Evolutionary conservation across 257 asterid genomes (phyloP), one percentile per base, ranked within the genome.

Genomic region (Handroanthus guayacan): DNA sequence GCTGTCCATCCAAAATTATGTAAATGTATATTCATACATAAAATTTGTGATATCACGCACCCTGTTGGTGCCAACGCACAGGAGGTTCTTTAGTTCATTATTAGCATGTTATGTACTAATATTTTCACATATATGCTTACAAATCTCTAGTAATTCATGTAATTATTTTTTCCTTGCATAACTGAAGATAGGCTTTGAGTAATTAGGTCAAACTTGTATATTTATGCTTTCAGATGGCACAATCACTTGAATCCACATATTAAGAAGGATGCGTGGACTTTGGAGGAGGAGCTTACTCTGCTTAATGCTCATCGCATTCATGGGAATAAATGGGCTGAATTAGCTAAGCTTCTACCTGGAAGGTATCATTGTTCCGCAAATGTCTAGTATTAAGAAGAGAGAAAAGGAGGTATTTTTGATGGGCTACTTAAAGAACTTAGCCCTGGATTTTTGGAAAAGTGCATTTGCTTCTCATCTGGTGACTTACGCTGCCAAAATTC

Each of bases 311-410:
- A 95, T 79, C 85, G 91, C 43, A 58, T 84, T 47, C 84, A 93
- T 83, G 98, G 99, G 80, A 95, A 95, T 78, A 95, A 95, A 85
- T 95, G 99, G 99, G 98, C 99, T 81, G 99, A 95, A 86, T 85
- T 95, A 71, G 99, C 99, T 56, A 95, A 88, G 89, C 94, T 91
- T 78, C 84, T 95, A 57, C 98, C 99, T 34, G 99, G 99, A 82
- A 90, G 99, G 99, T 93, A 93, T 56, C 34, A 44, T 80, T 75
- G 34, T 71, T 61, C 67, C 71, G 75, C 55, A 36, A 58, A 78
- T 37, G 11, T 78, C 62, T 48, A 55, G 45, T 64, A 52, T 45
- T 52, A 62, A 58, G 67, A 75, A 58, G 51, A 34, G 72, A 31
- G 57, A 77, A 76, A 71, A 60, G 11, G 55, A 25, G 55, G 25